A percentile compares a stretch with the other conserved stretches of the same genome.
These are phyloP conservation scores for Bipolaris sorokiniana DNA, from an alignment of 2,329 filamentous ascomycete genomes.

Conservation along the genomic window DNA sequence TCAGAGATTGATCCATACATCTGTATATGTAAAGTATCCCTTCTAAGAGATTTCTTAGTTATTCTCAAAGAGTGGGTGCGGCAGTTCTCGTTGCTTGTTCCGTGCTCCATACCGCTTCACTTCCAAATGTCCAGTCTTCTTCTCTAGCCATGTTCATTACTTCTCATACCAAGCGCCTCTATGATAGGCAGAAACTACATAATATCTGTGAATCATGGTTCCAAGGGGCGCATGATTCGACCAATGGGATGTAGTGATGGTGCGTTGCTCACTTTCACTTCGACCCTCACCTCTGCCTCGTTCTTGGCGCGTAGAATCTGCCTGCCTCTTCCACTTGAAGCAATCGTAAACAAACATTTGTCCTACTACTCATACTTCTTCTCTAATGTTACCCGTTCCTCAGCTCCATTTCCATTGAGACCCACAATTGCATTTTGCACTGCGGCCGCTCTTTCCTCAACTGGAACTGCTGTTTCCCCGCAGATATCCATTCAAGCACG, in stretches of 20 bases:
- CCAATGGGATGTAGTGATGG: neutral
- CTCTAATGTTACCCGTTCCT: neutral
- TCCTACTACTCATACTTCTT: neutral
- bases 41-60: neutral
- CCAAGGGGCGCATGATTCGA: neutral
- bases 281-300: slow-evolving; percentile 22
- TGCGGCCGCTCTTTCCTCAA: neutral
- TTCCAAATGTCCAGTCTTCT: neutral
- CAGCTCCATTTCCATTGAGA: neutral
- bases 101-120: neutral
- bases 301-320: slow-evolving; percentile 3
- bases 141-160: neutral
- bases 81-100: neutral
- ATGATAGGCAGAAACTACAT: neutral
- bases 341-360: slow-evolving; percentile 3
- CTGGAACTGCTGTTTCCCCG: slow-evolving; percentile 6
- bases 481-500: neutral
- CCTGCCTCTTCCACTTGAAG: slow-evolving; percentile 13
- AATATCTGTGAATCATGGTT: too few relatives aligned
- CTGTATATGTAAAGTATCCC: slow-evolving; percentile 18
- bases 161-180: neutral
- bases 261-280: slow-evolving; percentile 11
- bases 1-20: slow-evolving; percentile 1
- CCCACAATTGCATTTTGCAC: slow-evolving; percentile 1
- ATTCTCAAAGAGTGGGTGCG: neutral